Percentiles rank a stretch among this genome's conserved stretches.
These are phyloP conservation scores for Scortechinia acanthostroma DNA, from an alignment of 2,329 filamentous ascomycete genomes.

Conservation along the genomic window DNA sequence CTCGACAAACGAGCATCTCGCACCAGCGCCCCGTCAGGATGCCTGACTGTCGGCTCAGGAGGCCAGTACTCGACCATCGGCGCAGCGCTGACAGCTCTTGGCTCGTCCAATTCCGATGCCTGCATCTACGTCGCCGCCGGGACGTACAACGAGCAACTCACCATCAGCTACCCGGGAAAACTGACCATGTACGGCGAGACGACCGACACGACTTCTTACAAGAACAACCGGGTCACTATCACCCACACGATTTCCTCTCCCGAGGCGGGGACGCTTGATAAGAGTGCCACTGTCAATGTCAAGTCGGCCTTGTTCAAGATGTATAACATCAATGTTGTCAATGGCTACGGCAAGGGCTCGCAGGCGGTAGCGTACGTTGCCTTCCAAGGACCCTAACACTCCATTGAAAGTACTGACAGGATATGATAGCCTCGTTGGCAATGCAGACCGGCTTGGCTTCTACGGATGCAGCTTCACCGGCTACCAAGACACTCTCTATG, in stretches of 20 bases:
- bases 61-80: slow-evolving; percentile 11
- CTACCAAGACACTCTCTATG: slow-evolving; percentile 24
- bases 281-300: slow-evolving; percentile 19
- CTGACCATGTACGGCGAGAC: slow-evolving; percentile 21
- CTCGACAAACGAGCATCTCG: no score
- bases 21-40: no score
- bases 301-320: slow-evolving; percentile 15
- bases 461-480: slow-evolving; percentile 21
- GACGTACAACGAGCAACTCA: slow-evolving; percentile 19
- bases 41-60: not conserved
- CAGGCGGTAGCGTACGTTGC: slow-evolving; percentile 25
- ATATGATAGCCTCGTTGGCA: slow-evolving; percentile 11
- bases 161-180: slow-evolving; percentile 14
- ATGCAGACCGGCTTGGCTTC: slow-evolving; percentile 18
- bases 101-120: slow-evolving; percentile 10
- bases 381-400: no score
- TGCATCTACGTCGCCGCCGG: slow-evolving; percentile 21
- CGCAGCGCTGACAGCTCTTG: slow-evolving; percentile 14
- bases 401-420: no score
- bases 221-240: slow-evolving; percentile 19
- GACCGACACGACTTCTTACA: slow-evolving; percentile 14
- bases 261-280: slow-evolving; percentile 16
- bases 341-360: slow-evolving; percentile 19
- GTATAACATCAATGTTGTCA: slow-evolving; percentile 24
- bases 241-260: slow-evolving; percentile 19